Evolutionary conservation across 192 early-diverging fungal genomes (phyloP).

Genomic region (Chytriomyces sp.): DNA sequence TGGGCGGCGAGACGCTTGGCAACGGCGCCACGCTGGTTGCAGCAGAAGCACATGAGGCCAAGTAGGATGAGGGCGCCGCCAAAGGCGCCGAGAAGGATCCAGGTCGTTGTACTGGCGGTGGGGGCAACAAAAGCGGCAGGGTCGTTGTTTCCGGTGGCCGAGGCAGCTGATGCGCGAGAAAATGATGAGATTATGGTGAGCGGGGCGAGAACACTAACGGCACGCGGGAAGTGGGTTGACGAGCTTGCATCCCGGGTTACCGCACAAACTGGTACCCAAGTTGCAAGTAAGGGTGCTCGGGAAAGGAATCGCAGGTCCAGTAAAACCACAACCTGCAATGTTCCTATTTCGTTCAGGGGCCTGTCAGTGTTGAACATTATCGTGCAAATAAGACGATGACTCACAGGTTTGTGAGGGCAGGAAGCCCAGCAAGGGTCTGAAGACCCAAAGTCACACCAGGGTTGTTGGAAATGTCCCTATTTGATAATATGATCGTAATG

Average conservation of each 20-base stretch:
- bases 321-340: constrained; percentile 4
- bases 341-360: too few relatives aligned
- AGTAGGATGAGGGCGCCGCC: constrained; percentile 5
- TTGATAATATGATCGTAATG: background rate
- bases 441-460: background rate
- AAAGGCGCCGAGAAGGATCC: constrained; percentile 26
- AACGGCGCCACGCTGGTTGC: constrained; percentile 26
- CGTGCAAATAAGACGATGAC: background rate
- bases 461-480: constrained; percentile 18
- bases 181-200: background rate
- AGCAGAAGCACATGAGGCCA: constrained; percentile 11
- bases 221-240: background rate
- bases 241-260: constrained; percentile 9
- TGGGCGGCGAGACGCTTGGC: constrained; percentile 5
- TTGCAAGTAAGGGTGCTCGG: background rate
- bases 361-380: background rate
- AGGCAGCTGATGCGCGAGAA: constrained; percentile 3
- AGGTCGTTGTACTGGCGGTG: constrained; percentile 6
- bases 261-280: background rate
- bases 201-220: background rate
- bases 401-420: constrained; percentile 8
- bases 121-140: constrained; percentile 19
- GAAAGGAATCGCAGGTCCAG: background rate
- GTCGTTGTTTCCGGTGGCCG: constrained; percentile 19
- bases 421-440: background rate